Evolutionary conservation across 345 rosid species (phyloP).

Genomic region (Ailanthus altissimus): DNA sequence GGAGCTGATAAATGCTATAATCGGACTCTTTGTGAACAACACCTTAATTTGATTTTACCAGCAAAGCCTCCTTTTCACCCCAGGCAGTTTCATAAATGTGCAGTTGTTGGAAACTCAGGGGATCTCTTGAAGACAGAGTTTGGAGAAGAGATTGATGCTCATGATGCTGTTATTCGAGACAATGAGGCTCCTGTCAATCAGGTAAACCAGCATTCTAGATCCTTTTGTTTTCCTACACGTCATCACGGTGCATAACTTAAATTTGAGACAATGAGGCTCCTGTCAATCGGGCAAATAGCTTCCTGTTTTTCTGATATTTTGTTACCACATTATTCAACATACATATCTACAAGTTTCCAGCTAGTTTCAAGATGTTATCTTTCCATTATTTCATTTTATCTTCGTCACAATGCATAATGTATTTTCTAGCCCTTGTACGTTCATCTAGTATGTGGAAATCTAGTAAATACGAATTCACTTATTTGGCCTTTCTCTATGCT

Average conservation of each 20-base stretch:
- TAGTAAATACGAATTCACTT: constrained; percentile 21
- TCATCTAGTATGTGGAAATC: constrained; percentile 13
- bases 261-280: neutral
- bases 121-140: constrained; percentile 86
- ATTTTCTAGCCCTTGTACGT: constrained; percentile 14
- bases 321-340: too few species aligned
- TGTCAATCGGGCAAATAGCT: too few species aligned
- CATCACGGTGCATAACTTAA: neutral
- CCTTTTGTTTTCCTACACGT: neutral
- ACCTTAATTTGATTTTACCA: constrained; percentile 81
- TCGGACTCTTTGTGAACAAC: constrained; percentile 82
- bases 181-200: constrained; percentile 95
- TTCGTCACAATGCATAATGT: neutral
- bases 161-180: constrained; percentile 90
- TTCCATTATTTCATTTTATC: neutral
- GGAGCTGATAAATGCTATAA: constrained; percentile 86
- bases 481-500: constrained; percentile 23
- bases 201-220: constrained; percentile 38
- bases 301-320: too few species aligned
- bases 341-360: too few species aligned
- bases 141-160: constrained; percentile 89
- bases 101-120: constrained; percentile 95
- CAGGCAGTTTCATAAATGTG: constrained; percentile 77
- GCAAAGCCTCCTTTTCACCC: constrained; percentile 86
- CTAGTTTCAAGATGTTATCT: too few species aligned